Evolutionary conservation across 2,329 filamentous ascomycete species (phyloP).

Genomic region (Colletotrichum spinosum): DNA sequence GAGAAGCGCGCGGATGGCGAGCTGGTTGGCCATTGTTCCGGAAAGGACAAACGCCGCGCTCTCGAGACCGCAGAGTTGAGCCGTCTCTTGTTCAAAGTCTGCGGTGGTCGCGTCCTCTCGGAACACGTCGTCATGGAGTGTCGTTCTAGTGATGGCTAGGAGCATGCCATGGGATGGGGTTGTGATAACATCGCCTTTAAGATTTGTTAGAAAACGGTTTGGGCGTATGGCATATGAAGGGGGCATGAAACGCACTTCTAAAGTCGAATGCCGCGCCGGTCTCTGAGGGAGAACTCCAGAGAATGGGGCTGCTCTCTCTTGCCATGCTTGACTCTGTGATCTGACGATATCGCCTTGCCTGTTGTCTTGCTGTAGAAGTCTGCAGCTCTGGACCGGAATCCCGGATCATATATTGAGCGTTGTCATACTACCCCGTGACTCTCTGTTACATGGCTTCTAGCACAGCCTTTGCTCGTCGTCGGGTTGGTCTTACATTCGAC

Average conservation of each 20-base stretch:
- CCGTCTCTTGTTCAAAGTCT: slow-evolving; percentile 73
- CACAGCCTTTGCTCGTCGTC: too few species aligned
- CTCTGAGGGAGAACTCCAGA: slow-evolving; percentile 26
- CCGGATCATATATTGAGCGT: too few species aligned
- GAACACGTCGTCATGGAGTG: slow-evolving; percentile 82
- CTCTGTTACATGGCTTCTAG: too few species aligned
- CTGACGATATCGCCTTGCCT: too few species aligned
- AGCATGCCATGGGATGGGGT: slow-evolving; percentile 79
- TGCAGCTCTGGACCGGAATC: too few species aligned
- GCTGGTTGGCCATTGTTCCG: slow-evolving; percentile 86
- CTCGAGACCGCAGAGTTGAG: slow-evolving; percentile 69
- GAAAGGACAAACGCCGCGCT: slow-evolving; percentile 78
- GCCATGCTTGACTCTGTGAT: background rate
- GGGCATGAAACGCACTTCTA: slow-evolving; percentile 21
- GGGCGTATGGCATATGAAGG: background rate
- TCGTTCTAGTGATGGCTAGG: slow-evolving; percentile 73
- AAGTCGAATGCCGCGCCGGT: slow-evolving; percentile 36
- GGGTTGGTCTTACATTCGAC: too few species aligned
- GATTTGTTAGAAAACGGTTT: background rate
- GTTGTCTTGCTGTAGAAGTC: too few species aligned
- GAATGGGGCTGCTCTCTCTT: slow-evolving; percentile 26
- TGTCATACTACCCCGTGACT: too few species aligned
- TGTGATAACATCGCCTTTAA: slow-evolving; percentile 73
- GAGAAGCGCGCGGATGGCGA: slow-evolving; percentile 78
- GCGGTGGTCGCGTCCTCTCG: slow-evolving; percentile 77